Percentiles rank a stretch among this genome's conserved stretches.
These are phyloP conservation scores for Termitomyces titanicus DNA, from an alignment of 768 basidiomycete species.

Conservation along the genomic window DNA sequence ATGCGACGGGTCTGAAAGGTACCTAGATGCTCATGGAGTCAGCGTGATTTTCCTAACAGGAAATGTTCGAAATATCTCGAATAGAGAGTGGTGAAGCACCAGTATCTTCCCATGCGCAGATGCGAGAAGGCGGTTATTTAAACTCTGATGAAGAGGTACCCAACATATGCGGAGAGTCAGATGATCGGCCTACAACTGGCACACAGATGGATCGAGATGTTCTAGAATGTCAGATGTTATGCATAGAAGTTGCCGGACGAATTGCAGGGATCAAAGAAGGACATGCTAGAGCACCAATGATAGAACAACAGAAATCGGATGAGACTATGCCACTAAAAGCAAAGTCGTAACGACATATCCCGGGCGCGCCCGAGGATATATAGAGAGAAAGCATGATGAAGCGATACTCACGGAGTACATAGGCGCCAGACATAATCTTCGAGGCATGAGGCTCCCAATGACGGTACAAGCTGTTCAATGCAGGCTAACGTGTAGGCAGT, in stretches of 20 bases:
- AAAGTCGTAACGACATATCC: background rate
- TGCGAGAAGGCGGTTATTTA: no score
- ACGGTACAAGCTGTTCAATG: conserved; percentile 74
- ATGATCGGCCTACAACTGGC: background rate
- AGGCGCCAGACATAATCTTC: conserved; percentile 54
- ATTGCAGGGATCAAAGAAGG: background rate
- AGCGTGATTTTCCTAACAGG: conserved; percentile 7
- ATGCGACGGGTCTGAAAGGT: conserved; percentile 53
- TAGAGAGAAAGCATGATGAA: background rate
- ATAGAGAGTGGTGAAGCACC: background rate
- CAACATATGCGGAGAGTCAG: background rate
- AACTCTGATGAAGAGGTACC: background rate
- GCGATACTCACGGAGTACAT: conserved; percentile 57
- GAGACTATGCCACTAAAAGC: background rate
- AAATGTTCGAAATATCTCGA: background rate
- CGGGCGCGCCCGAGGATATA: conserved; percentile 4
- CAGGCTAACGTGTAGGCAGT: conserved; percentile 67
- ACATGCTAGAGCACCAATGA: background rate
- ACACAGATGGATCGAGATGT: background rate
- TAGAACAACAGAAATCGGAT: background rate
- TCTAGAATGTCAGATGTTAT: background rate
- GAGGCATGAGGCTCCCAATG: conserved; percentile 50
- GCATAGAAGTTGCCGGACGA: background rate
- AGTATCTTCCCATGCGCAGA: background rate
- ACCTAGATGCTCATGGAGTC: conserved; percentile 34